Percentiles rank a stretch among this genome's conserved stretches.
These are phyloP conservation scores for Trichoderma sp. DNA, from an alignment of 2,329 filamentous ascomycete species.

Conservation along the genomic window DNA sequence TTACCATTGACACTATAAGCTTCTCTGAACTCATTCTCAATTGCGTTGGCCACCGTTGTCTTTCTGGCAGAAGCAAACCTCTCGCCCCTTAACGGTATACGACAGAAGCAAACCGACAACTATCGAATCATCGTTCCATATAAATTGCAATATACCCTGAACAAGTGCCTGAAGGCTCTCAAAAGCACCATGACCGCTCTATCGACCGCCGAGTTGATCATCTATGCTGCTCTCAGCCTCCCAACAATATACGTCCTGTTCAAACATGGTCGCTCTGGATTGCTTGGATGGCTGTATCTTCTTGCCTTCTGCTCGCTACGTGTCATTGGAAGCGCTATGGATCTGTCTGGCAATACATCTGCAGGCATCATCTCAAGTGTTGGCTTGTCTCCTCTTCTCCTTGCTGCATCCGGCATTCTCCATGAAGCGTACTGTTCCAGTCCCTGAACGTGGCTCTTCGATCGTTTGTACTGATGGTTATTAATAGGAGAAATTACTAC, in stretches of 20 bases:
- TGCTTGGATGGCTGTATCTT: not conserved
- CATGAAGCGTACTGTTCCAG: slow-evolving; percentile 38
- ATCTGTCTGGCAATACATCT: slow-evolving; percentile 36
- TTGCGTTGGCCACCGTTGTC: not conserved
- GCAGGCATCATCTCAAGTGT: slow-evolving; percentile 45
- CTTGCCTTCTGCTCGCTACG: not conserved
- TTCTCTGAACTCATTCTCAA: not conserved
- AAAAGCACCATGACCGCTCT: slow-evolving; percentile 29
- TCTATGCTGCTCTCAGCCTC: not conserved
- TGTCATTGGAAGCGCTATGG: not conserved
- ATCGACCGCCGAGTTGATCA: slow-evolving; percentile 34
- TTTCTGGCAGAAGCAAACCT: not conserved
- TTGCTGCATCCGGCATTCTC: slow-evolving; percentile 39
- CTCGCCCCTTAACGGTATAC: not conserved
- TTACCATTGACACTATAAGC: not conserved
- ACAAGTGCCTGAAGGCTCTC: not conserved
- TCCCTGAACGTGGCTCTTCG: not conserved
- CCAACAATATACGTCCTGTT: not conserved
- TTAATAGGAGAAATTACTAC: not conserved
- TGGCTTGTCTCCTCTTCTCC: slow-evolving; percentile 45
- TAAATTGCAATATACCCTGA: not conserved
- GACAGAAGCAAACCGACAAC: not conserved
- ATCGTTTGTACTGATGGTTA: not conserved
- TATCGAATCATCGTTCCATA: not conserved
- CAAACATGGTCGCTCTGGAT: not conserved